Conservation (phyloP, 768 basidiomycete species). For the Suillus weaverae region DNA sequence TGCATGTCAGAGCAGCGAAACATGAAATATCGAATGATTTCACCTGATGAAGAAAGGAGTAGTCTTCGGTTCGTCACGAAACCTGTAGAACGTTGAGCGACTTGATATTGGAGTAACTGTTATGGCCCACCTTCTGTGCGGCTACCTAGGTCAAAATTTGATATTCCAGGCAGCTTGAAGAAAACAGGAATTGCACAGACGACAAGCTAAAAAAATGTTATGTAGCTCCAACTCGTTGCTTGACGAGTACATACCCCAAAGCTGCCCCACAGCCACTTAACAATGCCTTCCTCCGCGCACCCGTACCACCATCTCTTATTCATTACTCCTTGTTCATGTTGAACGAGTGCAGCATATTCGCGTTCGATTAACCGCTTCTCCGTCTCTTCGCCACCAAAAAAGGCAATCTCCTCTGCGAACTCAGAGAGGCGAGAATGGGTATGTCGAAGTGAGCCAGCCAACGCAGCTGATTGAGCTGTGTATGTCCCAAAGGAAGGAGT, state of each 20-base stretch:
- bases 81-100: slow-evolving; percentile 43
- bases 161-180: slow-evolving; percentile 75
- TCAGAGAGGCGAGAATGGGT: slow-evolving; percentile 90
- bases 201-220: slow-evolving; percentile 51
- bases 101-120: neutral
- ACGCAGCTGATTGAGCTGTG: slow-evolving; percentile 82
- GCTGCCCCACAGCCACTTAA: slow-evolving; percentile 97
- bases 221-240: neutral
- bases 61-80: slow-evolving; percentile 96
- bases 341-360: slow-evolving; percentile 80
- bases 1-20: slow-evolving; percentile 1
- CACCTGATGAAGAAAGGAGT: slow-evolving; percentile 82
- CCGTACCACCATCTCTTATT: slow-evolving; percentile 85
- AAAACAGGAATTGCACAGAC: slow-evolving; percentile 95
- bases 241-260: slow-evolving; percentile 67
- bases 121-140: slow-evolving; percentile 76
- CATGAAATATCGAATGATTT: slow-evolving; percentile 15
- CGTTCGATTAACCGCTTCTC: slow-evolving; percentile 92
- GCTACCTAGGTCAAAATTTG: slow-evolving; percentile 69
- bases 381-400: slow-evolving; percentile 83
- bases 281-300: slow-evolving; percentile 90
- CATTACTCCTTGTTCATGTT: slow-evolving; percentile 82
- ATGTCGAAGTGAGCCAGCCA: slow-evolving; percentile 87
- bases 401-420: slow-evolving; percentile 86
- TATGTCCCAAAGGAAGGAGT: slow-evolving; percentile 94